A percentile compares a stretch with the other conserved stretches of the same genome.
Conservation (phyloP, 768 basidiomycete species). For the Lyophyllum atratum region DNA sequence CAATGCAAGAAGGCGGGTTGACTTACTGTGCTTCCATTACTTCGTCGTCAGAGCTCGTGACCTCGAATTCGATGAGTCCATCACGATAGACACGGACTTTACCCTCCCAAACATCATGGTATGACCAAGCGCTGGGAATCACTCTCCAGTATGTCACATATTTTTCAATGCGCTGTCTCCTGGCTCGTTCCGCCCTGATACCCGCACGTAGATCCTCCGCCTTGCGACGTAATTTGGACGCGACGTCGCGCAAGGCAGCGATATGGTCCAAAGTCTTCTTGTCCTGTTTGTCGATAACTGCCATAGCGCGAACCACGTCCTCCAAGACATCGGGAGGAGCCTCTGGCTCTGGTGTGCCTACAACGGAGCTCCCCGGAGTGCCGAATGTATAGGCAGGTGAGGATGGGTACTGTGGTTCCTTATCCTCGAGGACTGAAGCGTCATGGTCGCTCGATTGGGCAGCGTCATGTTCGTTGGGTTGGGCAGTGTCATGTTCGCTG, state of each 20-base stretch:
- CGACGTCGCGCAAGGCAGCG: conserved; percentile 2
- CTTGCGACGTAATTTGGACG: conserved; percentile 7
- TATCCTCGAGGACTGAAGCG: neutral
- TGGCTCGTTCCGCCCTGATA: conserved; percentile 15
- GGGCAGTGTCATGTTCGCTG: neutral
- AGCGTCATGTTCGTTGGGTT: no score
- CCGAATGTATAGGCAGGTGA: conserved; percentile 6
- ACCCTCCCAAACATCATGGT: conserved; percentile 20
- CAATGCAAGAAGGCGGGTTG: neutral
- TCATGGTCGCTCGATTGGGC: neutral
- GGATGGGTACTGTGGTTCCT: neutral
- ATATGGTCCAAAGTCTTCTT: conserved; percentile 9
- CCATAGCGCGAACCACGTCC: conserved; percentile 17
- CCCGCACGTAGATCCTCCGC: conserved; percentile 9
- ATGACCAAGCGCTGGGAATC: conserved; percentile 13
- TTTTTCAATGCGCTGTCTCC: conserved; percentile 17
- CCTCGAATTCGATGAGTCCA: conserved; percentile 2
- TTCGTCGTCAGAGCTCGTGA: conserved; percentile 18
- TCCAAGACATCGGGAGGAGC: conserved; percentile 14
- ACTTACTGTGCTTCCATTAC: neutral
- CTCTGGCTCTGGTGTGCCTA: conserved; percentile 13
- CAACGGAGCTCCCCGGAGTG: conserved; percentile 20
- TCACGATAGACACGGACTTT: conserved; percentile 8
- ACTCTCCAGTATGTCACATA: conserved; percentile 17
- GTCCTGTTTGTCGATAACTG: conserved; percentile 11